Base-by-base conservation (phyloP, 805 yeast species). In the Gaillardinia entomophila region DNA sequence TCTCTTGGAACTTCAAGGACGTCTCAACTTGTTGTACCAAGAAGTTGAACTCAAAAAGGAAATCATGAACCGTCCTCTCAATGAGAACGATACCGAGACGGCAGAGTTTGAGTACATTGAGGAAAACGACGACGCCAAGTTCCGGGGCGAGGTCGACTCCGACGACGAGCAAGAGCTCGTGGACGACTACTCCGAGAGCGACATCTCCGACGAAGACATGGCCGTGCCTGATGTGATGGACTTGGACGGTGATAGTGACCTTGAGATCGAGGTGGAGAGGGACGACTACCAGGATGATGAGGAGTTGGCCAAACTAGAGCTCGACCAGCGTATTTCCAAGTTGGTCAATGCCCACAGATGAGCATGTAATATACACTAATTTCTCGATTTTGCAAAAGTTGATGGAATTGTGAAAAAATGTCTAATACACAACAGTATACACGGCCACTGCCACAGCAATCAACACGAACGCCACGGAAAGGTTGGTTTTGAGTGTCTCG, bases 61-160 rank as follows among this genome's bases (percentile, higher is more conserved):
- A 38, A 53, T 71, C 22, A 38, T 60, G 28, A 53, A 38, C 38
- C 53, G 45, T 14, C 53, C 46, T 3, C 44, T 42, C 6, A 49
- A 48, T 15, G 54, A 49, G n/a, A 52, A 44, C n/a, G 55, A 54
- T 6, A 55, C 51, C 6, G 61, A 52, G 4, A 75, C 71, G 36
- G 56, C 66, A 32, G 79, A 71, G 32, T 82, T 81, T n/a, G 89
- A 82, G 44, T 81, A 80, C 46, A 62, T 76, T 16, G 90, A 82
- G 55, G 89, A 80, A 45, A 51, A 81, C 16, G 81, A 75, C 47
- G 78, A 72, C 41, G 73, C 73, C 4, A 31, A 44, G 25, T 49
- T 38, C n/a, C 33, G 39, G 33, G 55, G 51, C 3, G 39, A 41
- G 6, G 33, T 38, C 10, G 40, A 36, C 12, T 38, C 38, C 17